Evolutionary conservation across 495 filamentous ascomycete species (phyloP).

Genomic region (Aspergillus olivimuriae): DNA sequence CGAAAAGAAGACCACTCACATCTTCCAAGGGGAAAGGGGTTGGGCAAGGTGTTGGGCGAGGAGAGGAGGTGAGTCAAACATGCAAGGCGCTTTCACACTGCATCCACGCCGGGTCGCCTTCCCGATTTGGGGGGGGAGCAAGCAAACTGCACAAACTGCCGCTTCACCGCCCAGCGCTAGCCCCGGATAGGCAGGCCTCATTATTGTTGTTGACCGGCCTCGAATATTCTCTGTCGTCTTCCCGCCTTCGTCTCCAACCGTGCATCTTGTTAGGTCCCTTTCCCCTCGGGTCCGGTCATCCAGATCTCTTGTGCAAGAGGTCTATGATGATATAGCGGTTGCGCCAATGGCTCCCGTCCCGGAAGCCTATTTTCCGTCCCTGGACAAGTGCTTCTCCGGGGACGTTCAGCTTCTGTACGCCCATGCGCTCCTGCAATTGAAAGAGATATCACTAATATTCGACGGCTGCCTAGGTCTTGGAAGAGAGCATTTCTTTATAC

Average conservation of each 20-base stretch:
- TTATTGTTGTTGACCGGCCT: conserved; percentile 33
- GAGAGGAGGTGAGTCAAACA: not conserved
- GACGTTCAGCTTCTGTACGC: conserved; percentile 53
- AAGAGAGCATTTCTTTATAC: conserved; percentile 61
- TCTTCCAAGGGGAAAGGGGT: not conserved
- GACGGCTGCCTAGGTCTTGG: conserved; percentile 58
- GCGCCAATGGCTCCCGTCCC: conserved; percentile 62
- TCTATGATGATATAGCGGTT: conserved; percentile 51
- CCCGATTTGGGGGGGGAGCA: conserved; percentile 4
- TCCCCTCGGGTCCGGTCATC: conserved; percentile 1
- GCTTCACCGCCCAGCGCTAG: conserved; percentile 35
- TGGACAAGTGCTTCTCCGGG: conserved; percentile 58
- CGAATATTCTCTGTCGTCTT: conserved; percentile 21
- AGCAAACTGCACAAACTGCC: conserved; percentile 11
- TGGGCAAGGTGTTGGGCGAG: not conserved
- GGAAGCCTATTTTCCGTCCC: conserved; percentile 55
- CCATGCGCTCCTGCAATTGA: conserved; percentile 1
- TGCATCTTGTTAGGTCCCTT: conserved; percentile 5
- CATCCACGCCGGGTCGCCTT: conserved; percentile 7
- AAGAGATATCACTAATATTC: conserved; percentile 11
- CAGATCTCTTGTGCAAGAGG: conserved; percentile 13
- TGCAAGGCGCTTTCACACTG: not conserved
- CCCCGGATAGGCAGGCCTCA: conserved; percentile 25
- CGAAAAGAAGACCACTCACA: not conserved
- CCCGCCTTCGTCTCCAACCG: conserved; percentile 4